Evolutionary conservation across 371 early-diverging fungal species (phyloP).

Genomic region (Mortierella sp.): DNA sequence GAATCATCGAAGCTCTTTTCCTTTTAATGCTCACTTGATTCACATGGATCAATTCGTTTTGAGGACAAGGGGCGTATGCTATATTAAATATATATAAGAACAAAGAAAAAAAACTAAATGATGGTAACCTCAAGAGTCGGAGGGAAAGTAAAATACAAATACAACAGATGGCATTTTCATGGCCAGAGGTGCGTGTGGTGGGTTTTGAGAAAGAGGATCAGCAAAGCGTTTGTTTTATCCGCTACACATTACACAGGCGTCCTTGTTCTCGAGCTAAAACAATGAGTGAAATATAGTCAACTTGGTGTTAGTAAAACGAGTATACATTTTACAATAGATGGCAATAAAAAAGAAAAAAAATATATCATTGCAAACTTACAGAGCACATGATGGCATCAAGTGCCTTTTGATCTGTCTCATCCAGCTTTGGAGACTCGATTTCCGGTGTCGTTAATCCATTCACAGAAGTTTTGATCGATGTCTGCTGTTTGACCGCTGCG

Average conservation of each 20-base stretch:
- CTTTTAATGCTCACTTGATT: too few relatives aligned
- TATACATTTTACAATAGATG: too few relatives aligned
- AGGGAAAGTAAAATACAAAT: conserved; percentile 14
- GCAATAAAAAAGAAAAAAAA: too few relatives aligned
- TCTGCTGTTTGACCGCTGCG: conserved; percentile 52
- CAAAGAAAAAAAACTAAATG: not conserved
- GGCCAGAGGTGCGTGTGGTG: too few relatives aligned
- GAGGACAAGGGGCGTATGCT: not conserved
- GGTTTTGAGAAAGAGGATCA: not conserved
- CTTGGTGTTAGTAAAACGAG: not conserved
- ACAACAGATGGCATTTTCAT: conserved; percentile 6
- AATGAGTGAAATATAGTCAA: not conserved
- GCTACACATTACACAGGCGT: conserved; percentile 83
- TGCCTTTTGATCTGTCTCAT: conserved; percentile 59
- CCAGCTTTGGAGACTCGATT: conserved; percentile 63
- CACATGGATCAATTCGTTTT: too few relatives aligned
- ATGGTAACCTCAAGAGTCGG: not conserved
- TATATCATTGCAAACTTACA: conserved; percentile 28
- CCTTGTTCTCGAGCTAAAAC: conserved; percentile 72
- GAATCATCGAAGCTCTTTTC: too few relatives aligned
- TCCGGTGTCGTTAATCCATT: conserved; percentile 44
- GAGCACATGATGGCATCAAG: conserved; percentile 76
- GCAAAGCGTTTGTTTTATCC: conserved; percentile 57
- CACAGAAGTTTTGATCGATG: conserved; percentile 22
- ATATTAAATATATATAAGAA: not conserved